Percentiles rank a stretch among this genome's conserved stretches.
These are phyloP conservation scores for Huntiella savannae DNA, from an alignment of 2,329 filamentous ascomycete species.

Conservation along the genomic window DNA sequence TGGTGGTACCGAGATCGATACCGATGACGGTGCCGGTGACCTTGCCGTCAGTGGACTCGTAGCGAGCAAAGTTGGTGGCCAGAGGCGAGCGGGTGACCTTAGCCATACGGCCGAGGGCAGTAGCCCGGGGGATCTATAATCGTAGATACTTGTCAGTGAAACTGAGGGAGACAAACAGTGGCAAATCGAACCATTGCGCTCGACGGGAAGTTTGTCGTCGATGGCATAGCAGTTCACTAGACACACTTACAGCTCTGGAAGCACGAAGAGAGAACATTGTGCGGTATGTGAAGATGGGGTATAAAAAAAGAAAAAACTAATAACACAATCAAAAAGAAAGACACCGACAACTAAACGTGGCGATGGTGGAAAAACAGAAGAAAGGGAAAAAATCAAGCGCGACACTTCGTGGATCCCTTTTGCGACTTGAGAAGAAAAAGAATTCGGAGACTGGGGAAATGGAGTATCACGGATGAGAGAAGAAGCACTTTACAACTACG, in stretches of 20 bases:
- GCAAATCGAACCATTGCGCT: constrained; percentile 7
- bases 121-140: constrained; percentile 56
- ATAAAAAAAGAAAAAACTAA: constrained; percentile 19
- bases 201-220: neutral
- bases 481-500: neutral
- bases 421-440: constrained; percentile 14
- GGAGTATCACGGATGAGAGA: constrained; percentile 14
- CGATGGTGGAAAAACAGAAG: constrained; percentile 6
- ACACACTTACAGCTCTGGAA: constrained; percentile 50
- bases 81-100: constrained; percentile 50
- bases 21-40: constrained; percentile 91
- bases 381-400: constrained; percentile 4
- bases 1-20: constrained; percentile 96
- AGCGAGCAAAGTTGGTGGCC: constrained; percentile 55
- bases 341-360: constrained; percentile 6
- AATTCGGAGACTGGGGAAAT: constrained; percentile 15
- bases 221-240: neutral
- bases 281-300: constrained; percentile 18
- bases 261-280: constrained; percentile 57
- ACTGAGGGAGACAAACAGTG: constrained; percentile 11
- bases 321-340: constrained; percentile 18
- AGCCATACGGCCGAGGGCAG: constrained; percentile 42
- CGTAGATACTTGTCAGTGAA: neutral
- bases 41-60: constrained; percentile 67
- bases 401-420: constrained; percentile 3